Evolutionary conservation across 2,329 filamentous ascomycete species (phyloP).

Genomic region (Lizonia empirigonia): DNA sequence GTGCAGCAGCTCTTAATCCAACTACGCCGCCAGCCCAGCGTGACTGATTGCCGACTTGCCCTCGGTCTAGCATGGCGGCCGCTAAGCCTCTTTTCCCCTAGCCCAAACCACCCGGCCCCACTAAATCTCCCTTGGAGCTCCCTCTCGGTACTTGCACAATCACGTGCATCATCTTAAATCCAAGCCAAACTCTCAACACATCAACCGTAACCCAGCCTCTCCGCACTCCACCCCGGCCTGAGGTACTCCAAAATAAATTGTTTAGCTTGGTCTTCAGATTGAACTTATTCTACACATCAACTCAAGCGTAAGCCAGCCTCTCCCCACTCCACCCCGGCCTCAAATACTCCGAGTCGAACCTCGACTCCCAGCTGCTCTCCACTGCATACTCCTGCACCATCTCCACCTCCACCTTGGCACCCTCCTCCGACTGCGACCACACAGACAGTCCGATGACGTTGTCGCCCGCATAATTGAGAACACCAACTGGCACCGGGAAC

Average conservation of each 20-base stretch:
- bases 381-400: constrained; percentile 62
- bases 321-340: constrained; percentile 57
- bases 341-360: constrained; percentile 56
- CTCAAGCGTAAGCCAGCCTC: constrained; percentile 43
- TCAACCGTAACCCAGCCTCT: not conserved
- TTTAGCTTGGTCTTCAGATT: no score
- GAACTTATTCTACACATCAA: no score
- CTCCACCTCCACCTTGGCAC: constrained; percentile 57
- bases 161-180: not conserved
- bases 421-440: constrained; percentile 63
- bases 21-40: constrained; percentile 26
- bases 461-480: constrained; percentile 62
- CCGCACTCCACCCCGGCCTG: constrained; percentile 57
- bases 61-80: constrained; percentile 23
- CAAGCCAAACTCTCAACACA: not conserved
- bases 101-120: constrained; percentile 24
- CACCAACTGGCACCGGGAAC: constrained; percentile 65
- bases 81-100: constrained; percentile 13
- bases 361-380: constrained; percentile 59
- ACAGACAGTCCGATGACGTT: constrained; percentile 64
- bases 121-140: constrained; percentile 19
- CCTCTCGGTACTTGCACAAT: constrained; percentile 2
- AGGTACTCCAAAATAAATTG: constrained; percentile 55
- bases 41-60: constrained; percentile 37
- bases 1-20: constrained; percentile 13